Evolutionary conservation across 345 rosid species (phyloP).

Genomic region (Mercurialis annua): DNA sequence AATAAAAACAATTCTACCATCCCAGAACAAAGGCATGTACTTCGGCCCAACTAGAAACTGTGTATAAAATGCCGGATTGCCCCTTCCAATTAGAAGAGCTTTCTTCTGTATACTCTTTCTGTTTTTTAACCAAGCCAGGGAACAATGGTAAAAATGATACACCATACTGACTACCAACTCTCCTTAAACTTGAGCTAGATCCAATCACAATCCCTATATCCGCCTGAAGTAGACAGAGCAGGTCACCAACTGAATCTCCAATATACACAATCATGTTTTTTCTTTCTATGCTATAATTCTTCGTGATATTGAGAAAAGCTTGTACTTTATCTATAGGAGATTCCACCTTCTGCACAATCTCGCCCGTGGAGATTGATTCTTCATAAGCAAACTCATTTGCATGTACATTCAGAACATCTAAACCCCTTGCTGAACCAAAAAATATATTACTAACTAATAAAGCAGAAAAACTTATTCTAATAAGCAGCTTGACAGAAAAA

Average conservation of each 20-base stretch:
- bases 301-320: conserved; percentile 50
- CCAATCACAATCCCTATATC: conserved; percentile 90
- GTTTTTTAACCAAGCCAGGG: conserved; percentile 68
- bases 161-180: conserved; percentile 74
- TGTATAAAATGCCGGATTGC: conserved; percentile 70
- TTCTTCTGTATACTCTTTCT: conserved; percentile 49
- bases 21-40: conserved; percentile 89
- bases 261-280: conserved; percentile 65
- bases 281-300: conserved; percentile 28
- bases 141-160: conserved; percentile 80
- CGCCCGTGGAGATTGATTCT: conserved; percentile 73
- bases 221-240: conserved; percentile 88
- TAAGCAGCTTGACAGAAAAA: too few relatives aligned
- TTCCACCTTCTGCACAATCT: conserved; percentile 61
- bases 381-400: conserved; percentile 75
- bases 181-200: conserved; percentile 77
- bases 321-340: conserved; percentile 72
- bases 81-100: conserved; percentile 57
- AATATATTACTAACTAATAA: conserved; percentile 1
- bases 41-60: conserved; percentile 88
- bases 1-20: conserved; percentile 40
- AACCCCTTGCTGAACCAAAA: conserved; percentile 44
- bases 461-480: background rate
- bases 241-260: conserved; percentile 88
- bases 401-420: conserved; percentile 55